Evolutionary conservation across 2,329 filamentous ascomycete species (phyloP), one percentile per base, ranked within the genome.

Genomic region (Xylariales sp.): DNA sequence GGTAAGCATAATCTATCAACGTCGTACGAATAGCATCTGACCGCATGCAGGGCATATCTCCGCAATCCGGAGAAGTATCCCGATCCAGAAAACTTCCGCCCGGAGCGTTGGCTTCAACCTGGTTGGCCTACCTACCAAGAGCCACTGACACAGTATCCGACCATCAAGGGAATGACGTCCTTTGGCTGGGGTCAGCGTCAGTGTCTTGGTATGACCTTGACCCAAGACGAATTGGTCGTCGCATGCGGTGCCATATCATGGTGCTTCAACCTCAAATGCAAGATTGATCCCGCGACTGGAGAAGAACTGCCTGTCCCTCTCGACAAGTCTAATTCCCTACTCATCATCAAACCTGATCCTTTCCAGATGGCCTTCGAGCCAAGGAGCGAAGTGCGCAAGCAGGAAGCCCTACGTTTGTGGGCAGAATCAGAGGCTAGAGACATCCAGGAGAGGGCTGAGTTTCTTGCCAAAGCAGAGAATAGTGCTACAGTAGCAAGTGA

Each of bases 271-370:
- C 68, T 70, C 40, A 65, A 63, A 47, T 49, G 43, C 20, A 76
- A 76, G 61, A 53, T 66, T 3, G 62, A 72, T 42, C 60, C 67
- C 1, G 42, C 47, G 1, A 68, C 69, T 1, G 64, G 65, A 3
- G 29, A 52, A 11, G 58, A 66, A 22, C 54, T 70, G 4, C 64
- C 68, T 4, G 66, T 73, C 0, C 65, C 68, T 0, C 47, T 68
- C 4, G 56, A 73, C 54, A 73, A 74, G 59, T 73, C 66, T 29
- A 76, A 76, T 51, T 74, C 71, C 4, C 60, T 76, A 10, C 64
- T 78, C n/a, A 76, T 78, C 50, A 68, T 77, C 59, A 76, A 76
- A 61, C 74, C 74, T 1, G 70, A 77, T 46, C 64, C 68, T 0
- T 78, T 74, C 51, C 58, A 74, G 54, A 74, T 78, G 71, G 63